Conservation (phyloP, 179 eudicot species). For the Camellia oleifera region DNA sequence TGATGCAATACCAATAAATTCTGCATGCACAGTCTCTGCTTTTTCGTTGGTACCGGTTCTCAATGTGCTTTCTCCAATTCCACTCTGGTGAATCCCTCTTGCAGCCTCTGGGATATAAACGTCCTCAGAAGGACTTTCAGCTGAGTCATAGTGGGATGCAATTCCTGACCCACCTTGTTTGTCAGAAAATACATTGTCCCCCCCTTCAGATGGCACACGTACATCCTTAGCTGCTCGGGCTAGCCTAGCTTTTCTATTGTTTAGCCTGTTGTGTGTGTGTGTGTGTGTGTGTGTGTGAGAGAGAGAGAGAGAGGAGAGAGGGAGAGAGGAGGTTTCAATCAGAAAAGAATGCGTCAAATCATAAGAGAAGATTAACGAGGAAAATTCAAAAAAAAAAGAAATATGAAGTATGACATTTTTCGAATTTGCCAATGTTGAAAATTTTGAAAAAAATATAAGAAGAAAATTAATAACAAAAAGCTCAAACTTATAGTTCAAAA, state of each 20-base stretch:
- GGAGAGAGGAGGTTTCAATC: not conserved
- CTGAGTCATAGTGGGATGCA: constrained; percentile 35
- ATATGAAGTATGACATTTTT: too few species aligned
- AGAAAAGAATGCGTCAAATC: constrained; percentile 3
- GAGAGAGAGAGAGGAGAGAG: too few species aligned
- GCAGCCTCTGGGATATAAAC: constrained; percentile 25
- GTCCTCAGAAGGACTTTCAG: constrained; percentile 36
- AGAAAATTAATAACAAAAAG: too few species aligned
- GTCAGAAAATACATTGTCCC: constrained; percentile 29
- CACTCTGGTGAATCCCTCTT: constrained; percentile 20
- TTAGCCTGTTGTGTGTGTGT: constrained; percentile 52
- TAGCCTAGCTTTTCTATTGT: constrained; percentile 86
- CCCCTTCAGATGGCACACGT: constrained; percentile 47
- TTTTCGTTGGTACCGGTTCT: constrained; percentile 23
- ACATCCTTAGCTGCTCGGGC: constrained; percentile 82
- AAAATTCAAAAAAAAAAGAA: not conserved
- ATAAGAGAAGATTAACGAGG: not conserved
- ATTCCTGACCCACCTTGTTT: constrained; percentile 39
- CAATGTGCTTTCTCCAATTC: constrained; percentile 17
- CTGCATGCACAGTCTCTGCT: constrained; percentile 19
- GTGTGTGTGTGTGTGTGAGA: not conserved
- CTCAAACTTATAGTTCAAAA: not conserved
- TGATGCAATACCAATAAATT: constrained; percentile 21
- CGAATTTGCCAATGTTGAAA: too few species aligned
- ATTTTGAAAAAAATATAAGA: too few species aligned